Base-by-base conservation (phyloP, 2,329 filamentous ascomycete genomes). In the Apiospora aurea region DNA sequence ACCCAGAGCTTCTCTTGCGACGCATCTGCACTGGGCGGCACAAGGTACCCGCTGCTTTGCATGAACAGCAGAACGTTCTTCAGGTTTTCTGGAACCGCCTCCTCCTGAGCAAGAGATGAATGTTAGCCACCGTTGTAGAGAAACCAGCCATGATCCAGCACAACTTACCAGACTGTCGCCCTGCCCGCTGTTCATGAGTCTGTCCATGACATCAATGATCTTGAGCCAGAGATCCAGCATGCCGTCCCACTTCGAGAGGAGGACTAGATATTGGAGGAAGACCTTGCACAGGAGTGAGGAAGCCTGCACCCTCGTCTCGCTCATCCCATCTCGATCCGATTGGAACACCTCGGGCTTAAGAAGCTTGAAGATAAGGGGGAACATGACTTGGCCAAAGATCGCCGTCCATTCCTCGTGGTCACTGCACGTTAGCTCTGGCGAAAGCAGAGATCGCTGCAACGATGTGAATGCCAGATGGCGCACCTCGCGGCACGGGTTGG, bases 21-120 rank as follows among this genome's bases (percentile, higher is more conserved):
- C 1, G 85, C 79, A 74, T 91, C 87, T 76, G 87, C 82, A 74
- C 83, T 86, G 16, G 94, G 94, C 1, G 93, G 89, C 0, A 94
- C 91, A 6, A 99, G 88, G 77, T 94, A 95, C 47, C 93, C 95
- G 69, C 93, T 95, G 80, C 92, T 96, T 7, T 93, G 91, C 95
- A 99, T 97, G 78, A 99, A 96, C 13, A 99, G 87, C 34, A 98
- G 86, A 70, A 98, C 95, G 76, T 99, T 99, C 84, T 99, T 99
- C 72, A 99, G 85, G 75, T 94, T 96, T 82, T 99, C 96, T 0
- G 94, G 93, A 2, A 98, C 95, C 16, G 96, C 96, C 85, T 99
- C 96, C 83, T 97, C 95, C 91, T 97, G 21, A 14, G 41, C 7
- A n/a, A 41, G 34, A 64, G 6, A 64, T 41, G 14, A n/a, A 4